Base-by-base conservation (phyloP, 768 basidiomycete genomes). In the Termitomyces sp. region DNA sequence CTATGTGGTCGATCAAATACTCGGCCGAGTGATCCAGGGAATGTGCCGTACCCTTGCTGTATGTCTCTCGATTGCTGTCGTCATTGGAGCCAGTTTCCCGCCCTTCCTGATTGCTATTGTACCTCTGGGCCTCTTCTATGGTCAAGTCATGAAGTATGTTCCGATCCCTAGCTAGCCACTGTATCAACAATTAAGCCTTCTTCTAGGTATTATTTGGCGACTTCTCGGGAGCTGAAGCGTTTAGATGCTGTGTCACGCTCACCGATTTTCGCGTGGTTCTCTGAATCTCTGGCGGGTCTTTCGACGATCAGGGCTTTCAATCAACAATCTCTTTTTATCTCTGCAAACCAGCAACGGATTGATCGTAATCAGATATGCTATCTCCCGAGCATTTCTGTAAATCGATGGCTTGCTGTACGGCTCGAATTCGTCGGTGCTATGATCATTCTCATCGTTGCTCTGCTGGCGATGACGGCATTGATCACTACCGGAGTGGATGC, bases 191-290 rank as follows among this genome's bases (percentile, higher is more conserved):
- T 47, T 57, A 1, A 44, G 46, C 47, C 44, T 22, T 41, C n/a
- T 47, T 32, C 2, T 62, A 93, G 91, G 43, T 96, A 96, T 70
- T 94, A 94, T 68, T 81, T 94, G 8, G 78, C 90, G 3, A 93
- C 92, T 0, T 91, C 88, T 1, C 85, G 92, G 26, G 92, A 94
- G 68, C 79, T 94, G 26, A 93, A 94, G 69, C 89, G 92, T 14
- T 77, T 95, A 14, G 92, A 94, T 62, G 89, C 93, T 0, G 87
- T 92, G 26, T 92, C 92, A 5, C 86, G 90, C 39, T 92, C 91
- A 0, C 94, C 95, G 1, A 92, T 98, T 58, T 95, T 96, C 69
- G 88, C 87, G 0, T 90, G 87, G 86, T 92, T 92, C 68, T 88
- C 88, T 2, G 91, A 92, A 68, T 87, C 83, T 3, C 72, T 86